Base-by-base conservation (phyloP, 805 yeast species). In the Yamadazyma ubonensis region DNA sequence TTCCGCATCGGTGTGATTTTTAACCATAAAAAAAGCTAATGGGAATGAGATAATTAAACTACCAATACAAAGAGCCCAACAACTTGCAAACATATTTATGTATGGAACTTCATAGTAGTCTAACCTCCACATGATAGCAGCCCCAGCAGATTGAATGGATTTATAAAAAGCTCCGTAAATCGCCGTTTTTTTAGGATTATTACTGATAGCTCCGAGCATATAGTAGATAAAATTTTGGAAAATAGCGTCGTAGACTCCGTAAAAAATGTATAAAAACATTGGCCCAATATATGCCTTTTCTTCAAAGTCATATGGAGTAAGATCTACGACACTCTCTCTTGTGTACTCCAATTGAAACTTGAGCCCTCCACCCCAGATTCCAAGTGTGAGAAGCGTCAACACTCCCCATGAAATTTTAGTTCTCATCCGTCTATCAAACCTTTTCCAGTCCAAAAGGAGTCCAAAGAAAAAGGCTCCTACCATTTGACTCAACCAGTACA, bases 121-220 rank as follows among this genome's bases (percentile, higher is more conserved):
- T 45, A 77, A 57, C 50, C 80, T 64, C 83, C 83, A 79, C 10
- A 71, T 74, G 33, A 79, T 65, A 17, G 79, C 83, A 9, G 80
- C 78, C 50, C 81, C 82, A 4, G 82, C 83, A 26, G 79, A 70
- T 59, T 79, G 84, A 43, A 79, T 58, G 36, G 81, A 78, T 62
- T 79, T 79, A 65, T 78, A 79, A 56, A 75, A 76, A 19, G 83
- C 83, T 7, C 81, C 79, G 50, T 75, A 74, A 46, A 78, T 58
- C 15, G 81, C 78, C 14, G 70, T 63, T 56, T 74, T 75, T 60
- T 77, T 69, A 16, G 81, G 71, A 52, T 74, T 71, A 55, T 79
- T 79, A 43, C 81, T 67, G 38, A 79, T 57, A 20, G 81, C 71
- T 36, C 84, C 84, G 62, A 80, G 62, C 29, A 75, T 47, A 80